Conservation (phyloP, 352 stramenopile species). For the Phytophthora pistaciae region DNA sequence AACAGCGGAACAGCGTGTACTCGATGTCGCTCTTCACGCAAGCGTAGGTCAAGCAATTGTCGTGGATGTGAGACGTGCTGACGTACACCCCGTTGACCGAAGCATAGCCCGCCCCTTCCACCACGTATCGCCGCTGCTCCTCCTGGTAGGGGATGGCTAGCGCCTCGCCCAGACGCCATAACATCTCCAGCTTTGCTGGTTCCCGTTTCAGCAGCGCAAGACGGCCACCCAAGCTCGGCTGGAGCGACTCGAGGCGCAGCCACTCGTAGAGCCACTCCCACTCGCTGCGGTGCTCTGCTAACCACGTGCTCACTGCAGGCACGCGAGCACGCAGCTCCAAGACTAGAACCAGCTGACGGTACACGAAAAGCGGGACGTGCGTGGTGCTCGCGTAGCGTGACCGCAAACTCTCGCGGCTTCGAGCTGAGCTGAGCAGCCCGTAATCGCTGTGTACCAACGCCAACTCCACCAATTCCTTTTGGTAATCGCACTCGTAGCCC, state of each 20-base stretch:
- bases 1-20: slow-evolving; percentile 98
- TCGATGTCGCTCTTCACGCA: slow-evolving; percentile 72
- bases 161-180: slow-evolving; percentile 71
- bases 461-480: slow-evolving; percentile 73
- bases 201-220: slow-evolving; percentile 73
- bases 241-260: slow-evolving; percentile 87
- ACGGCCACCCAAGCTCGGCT: slow-evolving; percentile 78
- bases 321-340: slow-evolving; percentile 80
- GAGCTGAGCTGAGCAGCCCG: slow-evolving; percentile 73
- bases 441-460: slow-evolving; percentile 72
- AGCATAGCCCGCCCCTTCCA: slow-evolving; percentile 89
- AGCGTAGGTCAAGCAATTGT: slow-evolving; percentile 81
- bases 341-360: slow-evolving; percentile 76
- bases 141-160: slow-evolving; percentile 71
- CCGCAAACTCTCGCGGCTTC: slow-evolving; percentile 71
- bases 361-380: slow-evolving; percentile 83
- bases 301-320: slow-evolving; percentile 59
- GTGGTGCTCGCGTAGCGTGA: slow-evolving; percentile 74
- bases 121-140: slow-evolving; percentile 89
- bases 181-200: slow-evolving; percentile 75
- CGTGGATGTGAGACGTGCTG: slow-evolving; percentile 81
- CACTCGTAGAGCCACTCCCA: slow-evolving; percentile 92
- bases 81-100: slow-evolving; percentile 96
- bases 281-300: slow-evolving; percentile 55
- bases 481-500: slow-evolving; percentile 64